Evolutionary conservation across 768 basidiomycete genomes (phyloP).

Genomic region (Gymnopilus junonius): DNA sequence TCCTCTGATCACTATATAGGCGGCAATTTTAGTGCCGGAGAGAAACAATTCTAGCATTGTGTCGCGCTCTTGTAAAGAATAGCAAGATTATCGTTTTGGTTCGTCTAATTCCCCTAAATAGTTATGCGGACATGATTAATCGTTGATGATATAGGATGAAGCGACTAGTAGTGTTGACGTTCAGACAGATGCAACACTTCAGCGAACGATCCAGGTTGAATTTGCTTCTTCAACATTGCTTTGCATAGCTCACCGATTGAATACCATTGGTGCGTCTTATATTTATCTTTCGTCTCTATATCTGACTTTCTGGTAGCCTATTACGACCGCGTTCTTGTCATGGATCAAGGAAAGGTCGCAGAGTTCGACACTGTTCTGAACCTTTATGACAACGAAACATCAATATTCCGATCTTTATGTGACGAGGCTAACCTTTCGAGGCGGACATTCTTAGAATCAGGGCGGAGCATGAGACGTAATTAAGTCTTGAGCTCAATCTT

Average conservation of each 20-base stretch:
- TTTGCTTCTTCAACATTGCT: slow-evolving; percentile 58
- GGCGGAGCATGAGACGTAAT: slow-evolving; percentile 32
- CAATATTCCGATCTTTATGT: slow-evolving; percentile 75
- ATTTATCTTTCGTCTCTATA: neutral
- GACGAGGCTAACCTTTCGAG: slow-evolving; percentile 64
- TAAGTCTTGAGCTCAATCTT: neutral
- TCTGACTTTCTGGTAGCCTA: slow-evolving; percentile 41
- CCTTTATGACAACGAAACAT: slow-evolving; percentile 62
- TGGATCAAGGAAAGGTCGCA: slow-evolving; percentile 69
- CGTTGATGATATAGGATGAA: slow-evolving; percentile 54
- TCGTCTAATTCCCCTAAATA: slow-evolving; percentile 15
- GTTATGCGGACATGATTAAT: no score
- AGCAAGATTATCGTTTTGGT: slow-evolving; percentile 62
- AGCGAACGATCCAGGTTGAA: slow-evolving; percentile 66
- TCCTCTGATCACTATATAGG: slow-evolving; percentile 49
- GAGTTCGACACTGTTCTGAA: slow-evolving; percentile 78
- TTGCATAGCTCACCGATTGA: slow-evolving; percentile 61
- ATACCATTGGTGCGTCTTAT: slow-evolving; percentile 52
- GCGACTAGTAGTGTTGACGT: slow-evolving; percentile 66
- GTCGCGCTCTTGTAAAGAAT: slow-evolving; percentile 63
- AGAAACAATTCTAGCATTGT: slow-evolving; percentile 69
- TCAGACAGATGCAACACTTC: slow-evolving; percentile 65
- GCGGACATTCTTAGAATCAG: slow-evolving; percentile 62
- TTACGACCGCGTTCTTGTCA: slow-evolving; percentile 75
- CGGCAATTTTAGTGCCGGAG: slow-evolving; percentile 66